Evolutionary conservation across 2,329 filamentous ascomycete genomes (phyloP).

Genomic region (Cyclaneusma minus): DNA sequence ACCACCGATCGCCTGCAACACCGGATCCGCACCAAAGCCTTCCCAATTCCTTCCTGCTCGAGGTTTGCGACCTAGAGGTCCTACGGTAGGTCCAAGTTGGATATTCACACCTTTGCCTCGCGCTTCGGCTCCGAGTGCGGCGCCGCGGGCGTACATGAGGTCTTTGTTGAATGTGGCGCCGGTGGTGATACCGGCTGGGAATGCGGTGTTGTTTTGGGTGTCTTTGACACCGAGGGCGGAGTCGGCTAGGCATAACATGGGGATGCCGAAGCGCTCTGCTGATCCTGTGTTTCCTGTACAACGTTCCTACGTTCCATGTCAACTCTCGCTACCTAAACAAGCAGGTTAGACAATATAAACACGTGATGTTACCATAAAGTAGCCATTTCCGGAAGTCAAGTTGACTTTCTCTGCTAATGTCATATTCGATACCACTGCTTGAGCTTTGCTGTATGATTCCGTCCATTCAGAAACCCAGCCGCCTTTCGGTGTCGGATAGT

Average conservation of each 20-base stretch:
- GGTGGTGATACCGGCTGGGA: slow-evolving; percentile 64
- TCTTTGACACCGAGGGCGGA: slow-evolving; percentile 55
- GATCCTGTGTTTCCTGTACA: slow-evolving; percentile 69
- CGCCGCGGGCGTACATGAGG: slow-evolving; percentile 51
- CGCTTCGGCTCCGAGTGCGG: slow-evolving; percentile 55
- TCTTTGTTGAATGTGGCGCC: slow-evolving; percentile 63
- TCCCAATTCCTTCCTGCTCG: slow-evolving; percentile 65
- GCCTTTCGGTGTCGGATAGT: slow-evolving; percentile 26
- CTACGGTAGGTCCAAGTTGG: slow-evolving; percentile 54
- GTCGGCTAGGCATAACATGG: slow-evolving; percentile 58
- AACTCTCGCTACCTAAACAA: slow-evolving; percentile 1
- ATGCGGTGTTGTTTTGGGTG: slow-evolving; percentile 62
- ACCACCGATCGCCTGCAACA: slow-evolving; percentile 38
- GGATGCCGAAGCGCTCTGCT: slow-evolving; percentile 53
- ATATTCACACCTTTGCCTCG: slow-evolving; percentile 60
- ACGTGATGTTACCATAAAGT: slow-evolving; percentile 40
- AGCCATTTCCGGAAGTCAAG: slow-evolving; percentile 54
- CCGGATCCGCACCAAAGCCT: slow-evolving; percentile 55
- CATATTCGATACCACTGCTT: slow-evolving; percentile 55
- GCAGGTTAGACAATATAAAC: not conserved
- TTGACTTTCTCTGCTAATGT: slow-evolving; percentile 71
- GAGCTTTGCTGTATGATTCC: slow-evolving; percentile 55
- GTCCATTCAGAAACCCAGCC: slow-evolving; percentile 43
- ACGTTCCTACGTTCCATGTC: slow-evolving; percentile 19
- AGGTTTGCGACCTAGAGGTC: slow-evolving; percentile 56